A percentile compares a stretch with the other conserved stretches of the same genome.
These are phyloP conservation scores for Pugionium cornutum DNA, from an alignment of 345 rosid genomes.

Conservation along the genomic window DNA sequence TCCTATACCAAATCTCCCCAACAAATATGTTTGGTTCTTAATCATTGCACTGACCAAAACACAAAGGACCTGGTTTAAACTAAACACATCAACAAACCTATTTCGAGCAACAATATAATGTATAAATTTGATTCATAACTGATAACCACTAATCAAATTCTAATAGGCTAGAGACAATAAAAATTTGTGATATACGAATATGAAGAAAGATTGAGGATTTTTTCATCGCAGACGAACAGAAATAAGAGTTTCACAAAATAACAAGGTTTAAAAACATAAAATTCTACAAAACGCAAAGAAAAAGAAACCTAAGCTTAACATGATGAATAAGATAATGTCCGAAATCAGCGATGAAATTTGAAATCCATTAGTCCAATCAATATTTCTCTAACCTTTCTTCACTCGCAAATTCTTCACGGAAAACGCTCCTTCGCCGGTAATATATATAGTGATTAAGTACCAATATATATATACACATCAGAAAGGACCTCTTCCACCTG, in stretches of 20 bases:
- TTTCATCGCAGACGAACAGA: conserved; percentile 21
- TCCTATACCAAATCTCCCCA: conserved; percentile 8
- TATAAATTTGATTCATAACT: conserved; percentile 1
- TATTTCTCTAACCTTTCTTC: conserved; percentile 37
- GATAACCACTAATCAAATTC: conserved; percentile 12
- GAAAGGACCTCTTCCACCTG: conserved; percentile 61
- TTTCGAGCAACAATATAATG: conserved; percentile 10
- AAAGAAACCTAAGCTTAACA: conserved; percentile 31
- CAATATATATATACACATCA: conserved; percentile 31
- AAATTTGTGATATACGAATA: conserved; percentile 12
- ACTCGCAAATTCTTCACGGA: conserved; percentile 1
- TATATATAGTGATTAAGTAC: too few species aligned
- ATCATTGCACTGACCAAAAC: conserved; percentile 31
- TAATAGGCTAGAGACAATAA: background rate
- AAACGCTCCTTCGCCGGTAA: conserved; percentile 31
- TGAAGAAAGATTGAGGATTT: conserved; percentile 32
- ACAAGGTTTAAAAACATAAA: conserved; percentile 26
- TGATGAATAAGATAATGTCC: conserved; percentile 35
- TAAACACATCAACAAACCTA: conserved; percentile 6
- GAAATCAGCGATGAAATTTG: conserved; percentile 27
- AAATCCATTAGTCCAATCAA: conserved; percentile 25
- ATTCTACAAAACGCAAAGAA: conserved; percentile 34
- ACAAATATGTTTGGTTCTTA: conserved; percentile 12
- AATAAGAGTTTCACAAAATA: conserved; percentile 31
- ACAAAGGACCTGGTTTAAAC: conserved; percentile 29